These are phyloP conservation scores for Sphagnum magellanicum DNA, from an alignment of 228 moss, liverwort and hornwort genomes.

Conservation along the genomic window DNA sequence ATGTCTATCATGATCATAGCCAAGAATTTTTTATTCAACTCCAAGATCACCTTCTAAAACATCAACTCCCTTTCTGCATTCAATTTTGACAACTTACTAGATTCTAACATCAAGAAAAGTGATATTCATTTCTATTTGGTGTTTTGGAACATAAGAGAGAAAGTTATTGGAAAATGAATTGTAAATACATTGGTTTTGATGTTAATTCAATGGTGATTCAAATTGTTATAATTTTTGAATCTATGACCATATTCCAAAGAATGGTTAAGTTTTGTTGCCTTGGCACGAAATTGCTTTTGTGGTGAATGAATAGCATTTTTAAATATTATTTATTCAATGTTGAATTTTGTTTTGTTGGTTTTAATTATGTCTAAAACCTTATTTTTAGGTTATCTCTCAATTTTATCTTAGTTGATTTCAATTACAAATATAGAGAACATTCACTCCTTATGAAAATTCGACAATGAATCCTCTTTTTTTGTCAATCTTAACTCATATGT, in stretches of 20 bases:
- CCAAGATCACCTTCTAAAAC: background rate
- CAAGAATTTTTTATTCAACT: background rate
- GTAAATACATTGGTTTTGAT: constrained; percentile 95
- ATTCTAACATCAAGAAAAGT: background rate
- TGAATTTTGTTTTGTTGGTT: background rate
- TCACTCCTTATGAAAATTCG: no score
- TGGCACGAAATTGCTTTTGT: background rate
- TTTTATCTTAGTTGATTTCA: background rate
- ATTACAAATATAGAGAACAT: background rate
- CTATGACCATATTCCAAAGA: constrained; percentile 85
- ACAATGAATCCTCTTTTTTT: no score
- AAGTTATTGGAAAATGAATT: constrained; percentile 99
- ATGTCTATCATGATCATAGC: background rate
- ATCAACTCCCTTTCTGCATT: background rate
- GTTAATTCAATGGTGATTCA: constrained; percentile 88
- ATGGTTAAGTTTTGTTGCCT: constrained; percentile 60
- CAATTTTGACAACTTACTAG: background rate
- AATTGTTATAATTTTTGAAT: constrained; percentile 80
- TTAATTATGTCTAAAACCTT: background rate
- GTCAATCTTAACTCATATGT: no score
- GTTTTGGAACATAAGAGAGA: constrained; percentile 59
- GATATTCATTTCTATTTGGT: constrained; percentile 1
- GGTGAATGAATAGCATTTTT: background rate
- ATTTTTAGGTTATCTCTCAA: background rate
- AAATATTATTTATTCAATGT: background rate